These are phyloP conservation scores for Pugionium dolabratum DNA, from an alignment of 345 rosid genomes.

Conservation along the genomic window DNA sequence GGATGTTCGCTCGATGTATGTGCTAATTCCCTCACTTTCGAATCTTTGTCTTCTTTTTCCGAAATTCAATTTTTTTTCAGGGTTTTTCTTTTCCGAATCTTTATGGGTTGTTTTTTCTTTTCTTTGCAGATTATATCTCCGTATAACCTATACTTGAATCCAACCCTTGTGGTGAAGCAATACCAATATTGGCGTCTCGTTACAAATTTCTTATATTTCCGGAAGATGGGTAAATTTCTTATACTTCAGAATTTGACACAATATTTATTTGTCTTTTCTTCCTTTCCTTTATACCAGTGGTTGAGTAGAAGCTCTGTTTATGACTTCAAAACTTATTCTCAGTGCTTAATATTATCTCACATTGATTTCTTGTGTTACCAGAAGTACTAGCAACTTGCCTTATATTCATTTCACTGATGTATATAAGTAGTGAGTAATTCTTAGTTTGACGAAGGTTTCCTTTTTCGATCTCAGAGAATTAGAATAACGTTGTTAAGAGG, in stretches of 20 bases:
- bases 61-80: neutral
- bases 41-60: neutral
- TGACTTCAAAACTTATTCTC: neutral
- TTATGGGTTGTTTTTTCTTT: neutral
- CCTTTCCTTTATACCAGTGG: neutral
- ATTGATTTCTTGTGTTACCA: neutral
- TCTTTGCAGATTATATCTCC: constrained; percentile 86
- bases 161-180: constrained; percentile 77
- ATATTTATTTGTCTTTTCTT: neutral
- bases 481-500: neutral
- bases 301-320: constrained; percentile 3
- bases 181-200: constrained; percentile 97
- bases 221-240: constrained; percentile 75
- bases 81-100: neutral
- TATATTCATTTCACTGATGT: neutral
- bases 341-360: neutral
- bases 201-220: constrained; percentile 93
- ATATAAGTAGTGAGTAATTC: too few species aligned
- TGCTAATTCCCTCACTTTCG: neutral
- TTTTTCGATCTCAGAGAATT: neutral
- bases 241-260: neutral
- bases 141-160: constrained; percentile 76
- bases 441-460: neutral
- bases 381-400: constrained; percentile 1
- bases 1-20: constrained; percentile 95